These are phyloP conservation scores for Diaporthe citriasiana DNA, from an alignment of 2,329 filamentous ascomycete genomes.

Conservation along the genomic window DNA sequence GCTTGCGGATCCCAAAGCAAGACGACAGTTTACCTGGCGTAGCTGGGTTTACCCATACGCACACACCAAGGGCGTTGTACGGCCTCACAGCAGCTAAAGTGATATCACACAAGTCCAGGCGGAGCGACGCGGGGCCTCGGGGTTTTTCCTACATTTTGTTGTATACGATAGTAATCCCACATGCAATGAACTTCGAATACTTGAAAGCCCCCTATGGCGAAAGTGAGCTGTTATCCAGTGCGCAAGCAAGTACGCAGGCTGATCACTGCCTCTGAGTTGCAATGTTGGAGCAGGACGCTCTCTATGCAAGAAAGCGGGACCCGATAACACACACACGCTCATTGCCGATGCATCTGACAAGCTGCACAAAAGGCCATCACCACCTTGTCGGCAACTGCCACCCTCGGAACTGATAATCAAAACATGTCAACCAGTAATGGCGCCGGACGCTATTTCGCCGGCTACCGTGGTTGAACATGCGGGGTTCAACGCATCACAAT, in stretches of 20 bases:
- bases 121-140: background rate
- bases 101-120: background rate
- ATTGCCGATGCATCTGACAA: background rate
- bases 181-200: background rate
- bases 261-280: background rate
- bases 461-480: conserved; percentile 5
- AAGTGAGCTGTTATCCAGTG: background rate
- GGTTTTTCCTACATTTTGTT: too few relatives aligned
- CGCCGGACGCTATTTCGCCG: background rate
- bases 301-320: too few relatives aligned
- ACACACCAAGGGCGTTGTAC: too few relatives aligned
- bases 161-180: background rate
- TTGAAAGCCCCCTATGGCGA: background rate
- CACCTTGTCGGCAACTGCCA: background rate
- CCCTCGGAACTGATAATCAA: background rate
- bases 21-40: too few relatives aligned
- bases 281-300: background rate
- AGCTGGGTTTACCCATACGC: too few relatives aligned
- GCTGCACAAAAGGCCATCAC: background rate
- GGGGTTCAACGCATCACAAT: conserved; percentile 8
- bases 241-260: background rate
- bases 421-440: background rate
- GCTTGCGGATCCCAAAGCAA: too few relatives aligned
- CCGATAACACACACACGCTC: too few relatives aligned
- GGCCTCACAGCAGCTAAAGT: too few relatives aligned